Conservation (phyloP, 1,284 basidiomycete genomes). For the Sporisorium reilianum region DNA sequence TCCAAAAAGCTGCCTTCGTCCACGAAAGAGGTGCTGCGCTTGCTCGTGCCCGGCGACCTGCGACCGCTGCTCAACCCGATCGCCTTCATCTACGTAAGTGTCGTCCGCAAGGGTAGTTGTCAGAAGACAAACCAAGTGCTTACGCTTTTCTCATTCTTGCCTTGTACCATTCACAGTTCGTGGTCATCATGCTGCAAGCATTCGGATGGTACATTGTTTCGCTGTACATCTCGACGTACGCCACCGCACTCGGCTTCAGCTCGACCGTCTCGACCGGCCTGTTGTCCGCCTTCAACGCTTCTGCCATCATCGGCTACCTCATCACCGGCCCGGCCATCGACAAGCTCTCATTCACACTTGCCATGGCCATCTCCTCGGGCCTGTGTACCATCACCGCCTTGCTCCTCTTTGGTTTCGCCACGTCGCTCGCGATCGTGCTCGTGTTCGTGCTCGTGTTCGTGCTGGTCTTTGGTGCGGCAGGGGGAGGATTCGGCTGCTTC, state of each 20-base stretch:
- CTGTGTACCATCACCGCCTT: constrained; percentile 38
- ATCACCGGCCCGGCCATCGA: constrained; percentile 47
- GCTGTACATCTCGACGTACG: constrained; percentile 54
- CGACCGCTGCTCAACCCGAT: constrained; percentile 13
- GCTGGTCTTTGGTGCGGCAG: constrained; percentile 51
- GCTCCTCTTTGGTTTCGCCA: constrained; percentile 50
- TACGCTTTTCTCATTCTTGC: not conserved
- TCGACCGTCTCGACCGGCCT: constrained; percentile 48
- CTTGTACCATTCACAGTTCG: constrained; percentile 10
- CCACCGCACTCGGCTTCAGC: constrained; percentile 44
- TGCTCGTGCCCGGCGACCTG: constrained; percentile 17
- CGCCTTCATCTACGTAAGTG: constrained; percentile 20
- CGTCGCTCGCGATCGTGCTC: constrained; percentile 42
- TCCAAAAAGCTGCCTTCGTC: constrained; percentile 10
- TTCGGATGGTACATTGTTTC: constrained; percentile 52
- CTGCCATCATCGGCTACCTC: constrained; percentile 53
- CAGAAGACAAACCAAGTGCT: not conserved
- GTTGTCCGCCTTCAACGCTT: constrained; percentile 59
- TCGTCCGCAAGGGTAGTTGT: not conserved
- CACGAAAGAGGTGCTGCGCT: not conserved
- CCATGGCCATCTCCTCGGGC: constrained; percentile 40
- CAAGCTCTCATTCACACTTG: constrained; percentile 29
- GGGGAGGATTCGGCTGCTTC: constrained; percentile 40
- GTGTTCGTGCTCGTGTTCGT: constrained; percentile 53
- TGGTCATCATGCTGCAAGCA: constrained; percentile 44